Percentiles rank a stretch among this genome's conserved stretches.
Conservation (phyloP, 164 flowering plant genomes). For the Dillenia turbinata region DNA sequence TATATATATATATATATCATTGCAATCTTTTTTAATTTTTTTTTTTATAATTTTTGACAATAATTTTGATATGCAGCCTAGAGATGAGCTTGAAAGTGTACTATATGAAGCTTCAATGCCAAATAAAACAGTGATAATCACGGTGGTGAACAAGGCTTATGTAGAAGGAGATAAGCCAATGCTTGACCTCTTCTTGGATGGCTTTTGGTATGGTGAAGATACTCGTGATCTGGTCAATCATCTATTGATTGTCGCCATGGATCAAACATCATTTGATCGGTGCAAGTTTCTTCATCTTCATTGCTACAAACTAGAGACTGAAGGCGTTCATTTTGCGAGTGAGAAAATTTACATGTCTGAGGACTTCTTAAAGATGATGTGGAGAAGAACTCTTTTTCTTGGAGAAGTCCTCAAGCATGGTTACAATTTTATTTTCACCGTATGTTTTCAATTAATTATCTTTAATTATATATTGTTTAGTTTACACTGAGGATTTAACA, state of each 20-base stretch:
- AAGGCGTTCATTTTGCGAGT: conserved; percentile 49
- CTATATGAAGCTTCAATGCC: too few relatives aligned
- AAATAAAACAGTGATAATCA: too few relatives aligned
- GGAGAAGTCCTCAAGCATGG: conserved; percentile 55
- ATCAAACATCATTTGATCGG: conserved; percentile 48
- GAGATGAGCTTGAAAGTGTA: too few relatives aligned
- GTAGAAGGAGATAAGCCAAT: conserved; percentile 44
- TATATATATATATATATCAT: background rate
- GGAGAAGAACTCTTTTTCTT: conserved; percentile 65
- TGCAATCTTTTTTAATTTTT: background rate
- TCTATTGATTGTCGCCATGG: conserved; percentile 55
- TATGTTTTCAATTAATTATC: conserved; percentile 13
- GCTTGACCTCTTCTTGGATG: conserved; percentile 64
- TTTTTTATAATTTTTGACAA: too few relatives aligned
- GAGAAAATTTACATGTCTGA: conserved; percentile 67
- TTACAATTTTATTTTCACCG: conserved; percentile 76
- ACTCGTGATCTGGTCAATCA: conserved; percentile 45
- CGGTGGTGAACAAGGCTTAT: conserved; percentile 46
- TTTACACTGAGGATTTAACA: too few relatives aligned
- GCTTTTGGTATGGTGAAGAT: conserved; percentile 65
- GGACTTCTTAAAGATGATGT: conserved; percentile 83
- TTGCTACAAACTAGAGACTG: conserved; percentile 56
- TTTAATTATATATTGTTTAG: too few relatives aligned
- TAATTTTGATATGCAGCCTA: too few relatives aligned
- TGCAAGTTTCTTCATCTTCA: conserved; percentile 47